Evolutionary conservation across 257 asterid genomes (phyloP).

Genomic region (Nicotiana knightiana): DNA sequence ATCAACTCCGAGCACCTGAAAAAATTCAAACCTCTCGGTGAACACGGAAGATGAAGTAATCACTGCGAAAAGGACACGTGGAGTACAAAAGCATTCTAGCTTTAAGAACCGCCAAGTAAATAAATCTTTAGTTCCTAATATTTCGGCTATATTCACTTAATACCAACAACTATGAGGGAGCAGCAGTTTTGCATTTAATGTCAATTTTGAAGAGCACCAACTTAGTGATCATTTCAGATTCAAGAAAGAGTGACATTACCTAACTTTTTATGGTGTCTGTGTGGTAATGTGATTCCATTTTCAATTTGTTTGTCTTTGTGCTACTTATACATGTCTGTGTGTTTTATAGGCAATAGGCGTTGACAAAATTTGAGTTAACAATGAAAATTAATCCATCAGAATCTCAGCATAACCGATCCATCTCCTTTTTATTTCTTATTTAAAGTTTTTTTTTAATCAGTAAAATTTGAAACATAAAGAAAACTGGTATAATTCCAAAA

Average conservation of each 20-base stretch:
- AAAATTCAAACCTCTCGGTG: not conserved
- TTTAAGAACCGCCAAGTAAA: not conserved
- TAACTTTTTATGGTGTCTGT: not conserved
- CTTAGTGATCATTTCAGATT: not conserved
- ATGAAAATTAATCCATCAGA: not conserved
- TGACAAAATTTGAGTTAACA: not conserved
- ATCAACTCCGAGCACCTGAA: constrained; percentile 88
- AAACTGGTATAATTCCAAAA: not conserved
- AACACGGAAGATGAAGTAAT: not conserved
- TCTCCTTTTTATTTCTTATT: not conserved
- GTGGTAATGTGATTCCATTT: not conserved
- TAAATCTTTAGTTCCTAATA: not conserved
- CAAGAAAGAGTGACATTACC: not conserved
- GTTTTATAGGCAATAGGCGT: not conserved
- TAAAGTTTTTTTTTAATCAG: not conserved
- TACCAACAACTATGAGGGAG: not conserved
- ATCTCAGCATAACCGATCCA: too few species aligned
- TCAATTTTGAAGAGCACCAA: not conserved
- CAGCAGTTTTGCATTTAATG: not conserved
- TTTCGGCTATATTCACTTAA: not conserved
- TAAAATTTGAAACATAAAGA: not conserved
- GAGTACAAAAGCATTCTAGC: not conserved
- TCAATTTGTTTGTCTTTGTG: not conserved
- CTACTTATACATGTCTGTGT: not conserved
- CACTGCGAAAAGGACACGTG: not conserved